Evolutionary conservation across 75 land plant species (phyloP).

Genomic region (Ceratopteris richardii): DNA sequence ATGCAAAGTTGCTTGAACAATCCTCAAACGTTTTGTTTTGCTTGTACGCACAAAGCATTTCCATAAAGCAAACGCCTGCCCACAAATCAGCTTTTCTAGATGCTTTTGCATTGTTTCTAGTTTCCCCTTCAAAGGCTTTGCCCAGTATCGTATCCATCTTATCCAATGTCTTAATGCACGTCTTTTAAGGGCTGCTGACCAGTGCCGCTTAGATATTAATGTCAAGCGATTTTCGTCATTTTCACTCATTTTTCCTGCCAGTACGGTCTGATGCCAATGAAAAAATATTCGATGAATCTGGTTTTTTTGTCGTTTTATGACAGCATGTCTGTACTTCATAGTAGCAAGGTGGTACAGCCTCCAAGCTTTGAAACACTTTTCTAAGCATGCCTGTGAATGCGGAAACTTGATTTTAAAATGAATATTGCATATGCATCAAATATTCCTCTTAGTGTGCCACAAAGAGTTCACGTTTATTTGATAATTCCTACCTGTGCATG

Average conservation of each 20-base stretch:
- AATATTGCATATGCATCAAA: too few relatives aligned
- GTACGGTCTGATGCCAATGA: constrained; percentile 4
- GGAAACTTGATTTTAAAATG: not conserved
- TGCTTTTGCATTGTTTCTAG: constrained; percentile 17
- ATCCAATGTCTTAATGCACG: constrained; percentile 11
- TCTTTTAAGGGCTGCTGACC: not conserved
- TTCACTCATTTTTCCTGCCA: constrained; percentile 2
- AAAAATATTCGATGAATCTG: not conserved
- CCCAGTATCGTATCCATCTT: constrained; percentile 15
- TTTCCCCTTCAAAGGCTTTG: constrained; percentile 23
- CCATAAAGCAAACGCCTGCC: constrained; percentile 21
- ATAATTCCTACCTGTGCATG: constrained; percentile 2
- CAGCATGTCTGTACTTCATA: constrained; percentile 8
- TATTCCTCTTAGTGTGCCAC: too few relatives aligned
- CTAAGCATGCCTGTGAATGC: constrained; percentile 9
- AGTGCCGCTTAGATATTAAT: constrained; percentile 11
- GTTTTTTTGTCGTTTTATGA: constrained; percentile 1
- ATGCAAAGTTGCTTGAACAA: constrained; percentile 5
- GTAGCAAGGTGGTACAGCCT: constrained; percentile 9
- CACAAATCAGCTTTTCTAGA: constrained; percentile 17
- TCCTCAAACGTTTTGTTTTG: constrained; percentile 9
- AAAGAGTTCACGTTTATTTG: not conserved
- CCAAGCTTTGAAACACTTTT: constrained; percentile 26
- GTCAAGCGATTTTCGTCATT: constrained; percentile 15
- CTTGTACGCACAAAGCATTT: constrained; percentile 13